A percentile compares a stretch with the other conserved stretches of the same genome.
Conservation (phyloP, 169 alveolate species). For the Eimeria necatrix region DNA sequence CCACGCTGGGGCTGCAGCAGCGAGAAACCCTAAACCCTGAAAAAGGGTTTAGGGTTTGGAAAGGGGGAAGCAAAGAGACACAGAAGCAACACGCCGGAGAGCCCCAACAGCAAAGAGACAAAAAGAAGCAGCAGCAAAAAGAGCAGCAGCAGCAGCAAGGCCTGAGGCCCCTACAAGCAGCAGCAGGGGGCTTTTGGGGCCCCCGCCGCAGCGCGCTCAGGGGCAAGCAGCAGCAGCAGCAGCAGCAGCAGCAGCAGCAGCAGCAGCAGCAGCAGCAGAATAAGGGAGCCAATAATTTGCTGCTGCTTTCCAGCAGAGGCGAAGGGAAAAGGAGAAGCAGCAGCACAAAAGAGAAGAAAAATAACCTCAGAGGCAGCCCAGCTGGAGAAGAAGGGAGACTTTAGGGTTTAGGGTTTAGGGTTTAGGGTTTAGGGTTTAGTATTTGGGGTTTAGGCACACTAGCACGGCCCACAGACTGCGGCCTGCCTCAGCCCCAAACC, state of each 20-base stretch:
- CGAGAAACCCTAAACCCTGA: background rate
- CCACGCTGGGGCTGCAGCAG: background rate
- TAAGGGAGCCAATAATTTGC: background rate
- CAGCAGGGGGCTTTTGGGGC: background rate
- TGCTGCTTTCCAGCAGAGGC: background rate
- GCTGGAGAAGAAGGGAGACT: background rate
- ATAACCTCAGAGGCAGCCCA: slow-evolving; percentile 8
- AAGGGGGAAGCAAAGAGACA: background rate
- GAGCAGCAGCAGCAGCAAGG: too few species aligned
- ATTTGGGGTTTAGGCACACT: too few species aligned
- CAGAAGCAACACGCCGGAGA: background rate
- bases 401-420: too few species aligned
- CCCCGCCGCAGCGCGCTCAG: background rate
- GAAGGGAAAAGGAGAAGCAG: background rate
- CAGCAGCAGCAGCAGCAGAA: slow-evolving; percentile 18
- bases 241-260: slow-evolving; percentile 52
- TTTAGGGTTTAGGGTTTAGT: too few species aligned
- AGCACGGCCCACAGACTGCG: too few species aligned
- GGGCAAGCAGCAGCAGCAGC: background rate
- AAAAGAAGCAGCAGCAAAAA: background rate
- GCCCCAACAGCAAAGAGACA: background rate
- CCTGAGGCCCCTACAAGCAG: background rate
- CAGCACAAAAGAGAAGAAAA: background rate
- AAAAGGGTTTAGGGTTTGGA: too few species aligned
- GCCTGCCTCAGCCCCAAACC: too few species aligned